A percentile compares a stretch with the other conserved stretches of the same genome.
Conservation (phyloP, 352 stramenopile genomes). For the Globisporangium paroecandrum region DNA sequence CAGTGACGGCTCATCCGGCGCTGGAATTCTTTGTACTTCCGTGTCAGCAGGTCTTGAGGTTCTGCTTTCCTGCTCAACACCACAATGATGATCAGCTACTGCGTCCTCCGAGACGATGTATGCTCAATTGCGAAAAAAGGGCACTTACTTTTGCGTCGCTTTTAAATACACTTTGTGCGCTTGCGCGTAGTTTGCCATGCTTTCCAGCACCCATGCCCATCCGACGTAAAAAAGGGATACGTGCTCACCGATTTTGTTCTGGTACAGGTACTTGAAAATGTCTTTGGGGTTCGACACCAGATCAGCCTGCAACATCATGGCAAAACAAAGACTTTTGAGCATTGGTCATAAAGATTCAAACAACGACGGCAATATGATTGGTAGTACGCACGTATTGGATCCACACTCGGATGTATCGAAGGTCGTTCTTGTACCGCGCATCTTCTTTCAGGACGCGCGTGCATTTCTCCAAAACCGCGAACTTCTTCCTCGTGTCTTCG, state of each 20-base stretch:
- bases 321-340: neutral
- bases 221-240: constrained; percentile 84
- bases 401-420: constrained; percentile 80
- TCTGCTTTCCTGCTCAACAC: constrained; percentile 52
- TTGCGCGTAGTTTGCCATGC: constrained; percentile 74
- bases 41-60: constrained; percentile 58
- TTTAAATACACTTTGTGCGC: constrained; percentile 87
- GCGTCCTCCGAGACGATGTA: neutral
- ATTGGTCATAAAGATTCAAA: neutral
- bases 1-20: constrained; percentile 80
- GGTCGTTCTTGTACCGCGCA: constrained; percentile 67
- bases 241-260: constrained; percentile 82
- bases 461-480: constrained; percentile 66
- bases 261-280: constrained; percentile 88
- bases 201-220: constrained; percentile 83
- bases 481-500: constrained; percentile 80
- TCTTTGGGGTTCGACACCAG: constrained; percentile 84
- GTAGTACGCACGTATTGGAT: constrained; percentile 80
- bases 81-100: neutral
- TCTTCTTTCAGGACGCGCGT: constrained; percentile 67
- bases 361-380: neutral
- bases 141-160: constrained; percentile 77
- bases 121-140: neutral
- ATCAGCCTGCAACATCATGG: constrained; percentile 50
- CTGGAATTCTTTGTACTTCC: constrained; percentile 84